These are phyloP conservation scores for Cenococcum geophilum DNA, from an alignment of 495 filamentous ascomycete genomes.

Conservation along the genomic window DNA sequence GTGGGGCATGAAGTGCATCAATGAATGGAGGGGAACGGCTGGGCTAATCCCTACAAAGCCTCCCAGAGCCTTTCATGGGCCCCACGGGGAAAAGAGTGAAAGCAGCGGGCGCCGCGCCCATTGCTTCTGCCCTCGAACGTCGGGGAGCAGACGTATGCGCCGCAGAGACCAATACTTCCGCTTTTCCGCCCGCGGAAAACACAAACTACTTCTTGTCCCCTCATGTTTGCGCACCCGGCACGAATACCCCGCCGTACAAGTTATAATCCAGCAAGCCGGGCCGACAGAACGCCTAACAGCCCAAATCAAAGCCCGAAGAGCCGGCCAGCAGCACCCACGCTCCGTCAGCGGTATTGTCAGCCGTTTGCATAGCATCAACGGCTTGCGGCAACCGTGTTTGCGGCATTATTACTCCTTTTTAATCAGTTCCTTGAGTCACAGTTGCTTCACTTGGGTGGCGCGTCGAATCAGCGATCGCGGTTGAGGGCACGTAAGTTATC, in stretches of 20 bases:
- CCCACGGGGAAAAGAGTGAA: too few species aligned
- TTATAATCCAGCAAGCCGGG: not conserved
- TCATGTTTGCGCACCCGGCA: not conserved
- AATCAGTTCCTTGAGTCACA: conserved; percentile 1
- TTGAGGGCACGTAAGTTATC: conserved; percentile 5
- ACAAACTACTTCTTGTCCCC: not conserved
- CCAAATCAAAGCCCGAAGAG: conserved; percentile 32
- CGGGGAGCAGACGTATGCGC: not conserved
- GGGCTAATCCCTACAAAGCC: not conserved
- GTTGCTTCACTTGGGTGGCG: not conserved
- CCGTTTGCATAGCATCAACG: not conserved
- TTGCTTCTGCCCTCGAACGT: too few species aligned
- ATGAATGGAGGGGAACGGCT: conserved; percentile 1
- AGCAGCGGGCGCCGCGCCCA: too few species aligned
- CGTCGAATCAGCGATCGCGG: conserved; percentile 1
- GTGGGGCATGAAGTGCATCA: not conserved
- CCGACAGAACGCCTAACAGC: conserved; percentile 1
- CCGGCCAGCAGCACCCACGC: conserved; percentile 1
- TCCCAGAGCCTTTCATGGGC: too few species aligned
- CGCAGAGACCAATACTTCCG: not conserved
- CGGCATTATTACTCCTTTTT: not conserved
- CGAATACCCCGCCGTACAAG: not conserved
- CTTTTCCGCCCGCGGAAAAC: not conserved
- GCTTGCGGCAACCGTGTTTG: not conserved
- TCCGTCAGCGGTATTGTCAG: conserved; percentile 6